Evolutionary conservation across 2,329 filamentous ascomycete species (phyloP).

Genomic region (Aureobasidium sp.): DNA sequence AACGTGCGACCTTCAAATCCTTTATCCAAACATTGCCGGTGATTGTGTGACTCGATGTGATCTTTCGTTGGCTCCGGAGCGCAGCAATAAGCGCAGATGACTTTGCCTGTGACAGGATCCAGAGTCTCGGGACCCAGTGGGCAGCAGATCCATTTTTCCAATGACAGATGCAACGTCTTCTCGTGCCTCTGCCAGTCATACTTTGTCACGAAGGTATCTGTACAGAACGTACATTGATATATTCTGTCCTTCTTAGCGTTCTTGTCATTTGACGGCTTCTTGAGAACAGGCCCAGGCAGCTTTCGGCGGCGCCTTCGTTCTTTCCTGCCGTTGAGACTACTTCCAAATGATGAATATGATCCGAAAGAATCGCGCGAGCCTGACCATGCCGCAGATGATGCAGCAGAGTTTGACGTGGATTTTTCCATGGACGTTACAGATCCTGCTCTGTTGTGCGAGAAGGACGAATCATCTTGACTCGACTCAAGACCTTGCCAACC

Average conservation of each 20-base stretch:
- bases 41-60: slow-evolving; percentile 55
- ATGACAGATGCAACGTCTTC: slow-evolving; percentile 53
- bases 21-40: slow-evolving; percentile 60
- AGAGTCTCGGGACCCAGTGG: slow-evolving; percentile 51
- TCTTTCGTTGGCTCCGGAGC: slow-evolving; percentile 46
- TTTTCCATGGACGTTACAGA: slow-evolving; percentile 51
- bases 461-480: slow-evolving; percentile 39
- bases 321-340: slow-evolving; percentile 47
- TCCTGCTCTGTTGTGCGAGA: slow-evolving; percentile 45
- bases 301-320: slow-evolving; percentile 47
- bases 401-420: slow-evolving; percentile 39
- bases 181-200: slow-evolving; percentile 62
- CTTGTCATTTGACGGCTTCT: slow-evolving; percentile 31
- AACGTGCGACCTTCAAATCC: slow-evolving; percentile 56
- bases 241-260: slow-evolving; percentile 34
- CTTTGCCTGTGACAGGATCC: slow-evolving; percentile 50
- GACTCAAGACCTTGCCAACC: slow-evolving; percentile 43
- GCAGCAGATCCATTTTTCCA: slow-evolving; percentile 60
- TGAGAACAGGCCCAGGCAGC: slow-evolving; percentile 22
- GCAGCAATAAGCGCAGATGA: slow-evolving; percentile 54
- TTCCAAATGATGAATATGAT: slow-evolving; percentile 47
- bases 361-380: slow-evolving; percentile 51
- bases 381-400: slow-evolving; percentile 46
- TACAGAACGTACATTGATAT: slow-evolving; percentile 54
- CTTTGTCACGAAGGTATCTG: slow-evolving; percentile 50